phyloP scores from a whole-genome alignment of 495 filamentous ascomycete genomes.

The Hypomontagnella monticulosa region DNA sequence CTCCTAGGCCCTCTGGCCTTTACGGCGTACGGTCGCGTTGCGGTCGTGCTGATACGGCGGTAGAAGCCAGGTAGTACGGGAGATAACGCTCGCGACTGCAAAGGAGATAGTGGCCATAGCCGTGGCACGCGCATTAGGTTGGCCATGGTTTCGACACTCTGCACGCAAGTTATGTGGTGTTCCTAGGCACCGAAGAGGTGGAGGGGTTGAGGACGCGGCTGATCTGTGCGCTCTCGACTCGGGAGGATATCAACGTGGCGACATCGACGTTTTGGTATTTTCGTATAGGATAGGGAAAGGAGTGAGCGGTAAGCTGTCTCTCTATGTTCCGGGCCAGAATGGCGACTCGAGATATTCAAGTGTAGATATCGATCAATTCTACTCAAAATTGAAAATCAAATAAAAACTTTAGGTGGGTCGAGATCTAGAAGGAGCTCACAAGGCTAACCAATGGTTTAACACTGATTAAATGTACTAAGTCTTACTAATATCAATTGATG shows the following conservation, averaged over 20 bases:
- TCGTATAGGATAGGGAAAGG: not conserved
- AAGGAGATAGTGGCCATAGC: slow-evolving; percentile 23
- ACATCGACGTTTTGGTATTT: not conserved
- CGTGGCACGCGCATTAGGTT: slow-evolving; percentile 27
- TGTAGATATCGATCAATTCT: not conserved
- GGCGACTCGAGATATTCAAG: not conserved
- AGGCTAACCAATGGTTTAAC: slow-evolving; percentile 19
- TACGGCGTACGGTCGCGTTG: slow-evolving; percentile 9
- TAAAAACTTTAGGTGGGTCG: slow-evolving; percentile 32
- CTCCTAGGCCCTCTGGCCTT: not conserved
- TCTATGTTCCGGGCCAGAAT: not conserved
- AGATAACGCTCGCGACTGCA: not conserved
- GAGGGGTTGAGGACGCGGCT: not conserved
- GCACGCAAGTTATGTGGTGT: not conserved
- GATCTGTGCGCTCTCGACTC: not conserved
- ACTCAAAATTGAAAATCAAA: no score
- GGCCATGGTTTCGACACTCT: slow-evolving; percentile 21
- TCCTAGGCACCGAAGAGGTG: not conserved
- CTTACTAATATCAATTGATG: no score
- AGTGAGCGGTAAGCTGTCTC: no score
- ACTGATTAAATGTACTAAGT: no score
- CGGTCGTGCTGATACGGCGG: slow-evolving; percentile 16
- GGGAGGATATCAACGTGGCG: not conserved
- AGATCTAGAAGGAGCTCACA: slow-evolving; percentile 1
- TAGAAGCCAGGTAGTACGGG: slow-evolving; percentile 6